phyloP scores from a whole-genome alignment of 148 eudicot genomes.

The Rhododendron molle region DNA sequence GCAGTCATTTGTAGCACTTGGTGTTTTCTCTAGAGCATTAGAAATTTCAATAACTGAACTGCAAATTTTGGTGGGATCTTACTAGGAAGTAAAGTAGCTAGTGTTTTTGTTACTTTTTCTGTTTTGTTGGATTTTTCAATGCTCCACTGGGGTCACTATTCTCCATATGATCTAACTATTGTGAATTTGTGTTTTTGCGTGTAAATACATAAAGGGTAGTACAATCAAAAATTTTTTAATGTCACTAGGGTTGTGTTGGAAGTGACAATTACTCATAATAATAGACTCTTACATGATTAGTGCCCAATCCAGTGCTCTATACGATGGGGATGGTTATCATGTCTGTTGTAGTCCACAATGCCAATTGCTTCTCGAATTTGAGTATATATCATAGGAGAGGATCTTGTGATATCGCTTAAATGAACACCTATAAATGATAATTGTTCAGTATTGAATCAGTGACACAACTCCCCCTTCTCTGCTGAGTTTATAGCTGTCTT shows the following conservation, averaged over 20 bases:
- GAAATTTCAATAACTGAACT: not conserved
- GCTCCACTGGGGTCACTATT: not conserved
- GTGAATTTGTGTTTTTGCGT: not conserved
- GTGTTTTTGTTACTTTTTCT: not conserved
- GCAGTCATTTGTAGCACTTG: constrained; percentile 7
- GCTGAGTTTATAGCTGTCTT: not conserved
- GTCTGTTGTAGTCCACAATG: not conserved
- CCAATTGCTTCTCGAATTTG: not conserved
- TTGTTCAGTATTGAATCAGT: not conserved
- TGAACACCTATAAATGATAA: not conserved
- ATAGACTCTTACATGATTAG: not conserved
- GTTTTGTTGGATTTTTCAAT: not conserved
- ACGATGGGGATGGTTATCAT: not conserved
- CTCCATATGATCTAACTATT: not conserved
- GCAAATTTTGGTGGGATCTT: not conserved
- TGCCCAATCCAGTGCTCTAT: not conserved
- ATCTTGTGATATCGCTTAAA: not conserved
- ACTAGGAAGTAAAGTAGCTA: not conserved
- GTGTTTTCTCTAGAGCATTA: not conserved
- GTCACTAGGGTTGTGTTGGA: not conserved
- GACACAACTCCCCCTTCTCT: not conserved
- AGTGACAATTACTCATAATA: not conserved
- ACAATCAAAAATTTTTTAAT: not conserved
- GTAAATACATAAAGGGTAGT: not conserved
- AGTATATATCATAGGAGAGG: not conserved